phyloP scores from a whole-genome alignment of 192 early-diverging fungal genomes.

The Backusella tuberculispora region DNA sequence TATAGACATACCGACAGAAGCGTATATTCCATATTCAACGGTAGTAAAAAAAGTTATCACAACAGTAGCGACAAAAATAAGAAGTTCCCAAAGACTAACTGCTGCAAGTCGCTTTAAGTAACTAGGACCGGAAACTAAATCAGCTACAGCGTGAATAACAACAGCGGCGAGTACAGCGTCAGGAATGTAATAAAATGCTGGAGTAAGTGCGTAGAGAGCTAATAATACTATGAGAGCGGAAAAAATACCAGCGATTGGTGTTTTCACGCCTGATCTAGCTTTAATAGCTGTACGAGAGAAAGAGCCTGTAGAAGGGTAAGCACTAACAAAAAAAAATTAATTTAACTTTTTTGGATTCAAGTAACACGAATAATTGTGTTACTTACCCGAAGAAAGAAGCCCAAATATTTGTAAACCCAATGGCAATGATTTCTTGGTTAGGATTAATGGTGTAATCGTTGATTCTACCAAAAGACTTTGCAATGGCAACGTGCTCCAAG shows the following conservation, averaged over 20 bases:
- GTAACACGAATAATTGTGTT: background rate
- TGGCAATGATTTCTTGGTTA: slow-evolving; percentile 91
- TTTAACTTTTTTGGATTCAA: slow-evolving; percentile 1
- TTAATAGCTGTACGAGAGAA: slow-evolving; percentile 97
- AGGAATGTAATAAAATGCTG: slow-evolving; percentile 88
- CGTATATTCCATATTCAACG: slow-evolving; percentile 76
- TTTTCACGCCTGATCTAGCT: slow-evolving; percentile 83
- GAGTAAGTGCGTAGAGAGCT: slow-evolving; percentile 82
- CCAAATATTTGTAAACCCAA: slow-evolving; percentile 85
- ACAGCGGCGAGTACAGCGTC: slow-evolving; percentile 81
- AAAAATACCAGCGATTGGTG: slow-evolving; percentile 82
- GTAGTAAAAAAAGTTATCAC: slow-evolving; percentile 67
- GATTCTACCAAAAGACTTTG: slow-evolving; percentile 86
- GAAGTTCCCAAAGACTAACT: slow-evolving; percentile 56
- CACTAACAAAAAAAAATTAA: slow-evolving; percentile 33
- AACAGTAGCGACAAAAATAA: slow-evolving; percentile 55
- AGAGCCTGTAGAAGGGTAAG: slow-evolving; percentile 90
- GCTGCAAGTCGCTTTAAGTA: slow-evolving; percentile 67
- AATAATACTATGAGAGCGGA: slow-evolving; percentile 83
- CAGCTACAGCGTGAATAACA: slow-evolving; percentile 88
- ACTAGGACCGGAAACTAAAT: slow-evolving; percentile 68
- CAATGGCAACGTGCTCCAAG: slow-evolving; percentile 91
- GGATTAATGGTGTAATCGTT: slow-evolving; percentile 82
- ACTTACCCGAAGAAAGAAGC: slow-evolving; percentile 80
- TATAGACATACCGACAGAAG: slow-evolving; percentile 70